Percentiles rank a stretch among this genome's conserved stretches.
Evolutionary conservation across 179 eudicot species (phyloP).

Genomic region (Beta macrorhiza): DNA sequence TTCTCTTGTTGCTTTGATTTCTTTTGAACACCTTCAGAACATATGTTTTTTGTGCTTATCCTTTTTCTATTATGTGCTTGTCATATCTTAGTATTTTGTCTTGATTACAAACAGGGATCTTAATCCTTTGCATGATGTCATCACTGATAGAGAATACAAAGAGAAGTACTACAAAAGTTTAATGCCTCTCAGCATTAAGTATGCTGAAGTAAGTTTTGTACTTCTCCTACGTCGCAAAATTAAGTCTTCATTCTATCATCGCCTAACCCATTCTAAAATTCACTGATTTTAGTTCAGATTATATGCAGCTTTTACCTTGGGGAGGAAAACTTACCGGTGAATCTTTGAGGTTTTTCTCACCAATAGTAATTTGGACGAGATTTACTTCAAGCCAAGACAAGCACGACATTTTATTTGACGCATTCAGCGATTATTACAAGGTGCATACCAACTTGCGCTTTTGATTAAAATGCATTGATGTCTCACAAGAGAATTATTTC

Average conservation of each 20-base stretch:
- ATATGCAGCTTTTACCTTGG: slow-evolving; percentile 93
- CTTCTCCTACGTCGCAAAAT: background rate
- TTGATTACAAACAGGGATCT: slow-evolving; percentile 59
- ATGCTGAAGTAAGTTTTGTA: slow-evolving; percentile 54
- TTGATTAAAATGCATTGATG: background rate
- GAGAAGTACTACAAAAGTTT: slow-evolving; percentile 68
- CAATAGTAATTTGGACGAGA: slow-evolving; percentile 85
- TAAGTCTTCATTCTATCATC: background rate
- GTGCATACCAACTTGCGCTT: slow-evolving; percentile 32
- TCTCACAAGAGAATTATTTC: background rate
- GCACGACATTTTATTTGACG: slow-evolving; percentile 52
- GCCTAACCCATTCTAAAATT: slow-evolving; percentile 23
- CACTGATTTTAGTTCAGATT: slow-evolving; percentile 48
- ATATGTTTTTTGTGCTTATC: background rate
- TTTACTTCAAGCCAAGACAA: slow-evolving; percentile 57
- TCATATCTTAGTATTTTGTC: background rate
- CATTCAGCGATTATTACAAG: slow-evolving; percentile 83
- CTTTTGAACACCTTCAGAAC: background rate
- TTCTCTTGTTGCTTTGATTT: background rate
- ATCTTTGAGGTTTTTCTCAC: slow-evolving; percentile 91
- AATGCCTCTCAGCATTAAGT: slow-evolving; percentile 66
- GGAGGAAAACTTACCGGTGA: slow-evolving; percentile 92
- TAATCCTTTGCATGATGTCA: slow-evolving; percentile 76
- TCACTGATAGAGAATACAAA: slow-evolving; percentile 55
- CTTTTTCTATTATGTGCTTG: background rate